Base-by-base conservation (phyloP, 192 early-diverging fungal genomes). In the Podila horticola region DNA sequence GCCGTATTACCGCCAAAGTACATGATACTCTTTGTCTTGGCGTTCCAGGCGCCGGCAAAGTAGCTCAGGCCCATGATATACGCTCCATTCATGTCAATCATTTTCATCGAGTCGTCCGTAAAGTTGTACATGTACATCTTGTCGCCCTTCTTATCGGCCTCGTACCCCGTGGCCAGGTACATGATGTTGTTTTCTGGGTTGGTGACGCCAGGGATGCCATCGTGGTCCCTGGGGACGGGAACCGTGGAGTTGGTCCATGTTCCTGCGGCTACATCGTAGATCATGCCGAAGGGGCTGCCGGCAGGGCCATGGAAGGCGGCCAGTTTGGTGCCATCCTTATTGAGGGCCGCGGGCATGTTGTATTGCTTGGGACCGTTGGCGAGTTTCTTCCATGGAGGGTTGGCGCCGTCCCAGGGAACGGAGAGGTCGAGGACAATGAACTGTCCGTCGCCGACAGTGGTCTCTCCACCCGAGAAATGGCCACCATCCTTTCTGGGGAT, bases 341-440 rank as follows among this genome's bases (percentile, higher is more conserved):
- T 57, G 50, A 67, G 8, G 4, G 66, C 66, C 11, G 31, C 51
- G 13, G 66, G 66, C 20, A 22, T n/a, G 22, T 33, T 49, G 30
- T 34, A 34, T 19, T 20, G 24, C 26, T 57, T 67, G 7, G 66
- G 66, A 10, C 52, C 66, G 22, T 36, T 38, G 8, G 49, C 17
- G 52, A 67, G 66, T 17, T 57, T 67, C 29, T 57, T 67, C 66
- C 49, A 67, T 10, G 52, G 17, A 8, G 66, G 52, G 9, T 50
- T 7, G 20, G 51, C 17, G 2, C 20, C 66, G 3, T 19, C 11
- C 66, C 66, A 67, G 12, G 66, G 33, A 12, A 24, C 11, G 22
- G 66, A 67, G 15, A 67, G 66, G n/a, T 67, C 66, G 31, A 67
- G 66, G 31, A 58, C 51, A 15, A 34, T 24, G 28, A 57, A 24